Evolutionary conservation across 306 rosid genomes (phyloP).

Genomic region (Morella rubra): DNA sequence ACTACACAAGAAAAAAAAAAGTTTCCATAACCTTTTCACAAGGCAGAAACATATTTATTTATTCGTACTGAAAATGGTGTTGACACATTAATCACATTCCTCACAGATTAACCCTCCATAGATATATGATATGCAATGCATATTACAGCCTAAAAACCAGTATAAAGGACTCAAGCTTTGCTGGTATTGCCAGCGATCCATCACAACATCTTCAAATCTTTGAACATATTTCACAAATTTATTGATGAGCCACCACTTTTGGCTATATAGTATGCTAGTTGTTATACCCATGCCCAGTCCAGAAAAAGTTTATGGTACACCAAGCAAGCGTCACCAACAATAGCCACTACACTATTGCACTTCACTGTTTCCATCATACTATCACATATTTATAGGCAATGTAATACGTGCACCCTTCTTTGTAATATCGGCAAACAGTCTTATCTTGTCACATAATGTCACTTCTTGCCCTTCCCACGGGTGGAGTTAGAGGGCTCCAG

Average conservation of each 20-base stretch:
- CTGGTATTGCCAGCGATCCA: neutral
- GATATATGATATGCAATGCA: neutral
- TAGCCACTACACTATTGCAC: neutral
- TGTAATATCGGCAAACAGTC: neutral
- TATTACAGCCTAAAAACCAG: neutral
- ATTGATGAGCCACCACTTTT: neutral
- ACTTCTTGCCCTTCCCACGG: neutral
- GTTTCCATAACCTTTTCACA: neutral
- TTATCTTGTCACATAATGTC: neutral
- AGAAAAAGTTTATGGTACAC: neutral
- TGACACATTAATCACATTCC: slow-evolving; percentile 2
- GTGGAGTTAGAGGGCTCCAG: neutral
- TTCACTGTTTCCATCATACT: neutral
- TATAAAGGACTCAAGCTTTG: neutral
- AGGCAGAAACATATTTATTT: neutral
- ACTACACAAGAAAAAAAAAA: neutral
- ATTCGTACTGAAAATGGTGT: neutral
- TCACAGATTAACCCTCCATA: neutral
- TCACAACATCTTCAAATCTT: neutral
- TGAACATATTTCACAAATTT: neutral
- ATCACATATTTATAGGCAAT: neutral
- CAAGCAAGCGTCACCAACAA: neutral
- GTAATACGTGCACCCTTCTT: neutral
- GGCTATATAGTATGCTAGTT: neutral
- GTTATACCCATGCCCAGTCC: neutral